Evolutionary conservation across 768 basidiomycete genomes (phyloP), one percentile per base, ranked within the genome.

Genomic region (Boletus huronensis): DNA sequence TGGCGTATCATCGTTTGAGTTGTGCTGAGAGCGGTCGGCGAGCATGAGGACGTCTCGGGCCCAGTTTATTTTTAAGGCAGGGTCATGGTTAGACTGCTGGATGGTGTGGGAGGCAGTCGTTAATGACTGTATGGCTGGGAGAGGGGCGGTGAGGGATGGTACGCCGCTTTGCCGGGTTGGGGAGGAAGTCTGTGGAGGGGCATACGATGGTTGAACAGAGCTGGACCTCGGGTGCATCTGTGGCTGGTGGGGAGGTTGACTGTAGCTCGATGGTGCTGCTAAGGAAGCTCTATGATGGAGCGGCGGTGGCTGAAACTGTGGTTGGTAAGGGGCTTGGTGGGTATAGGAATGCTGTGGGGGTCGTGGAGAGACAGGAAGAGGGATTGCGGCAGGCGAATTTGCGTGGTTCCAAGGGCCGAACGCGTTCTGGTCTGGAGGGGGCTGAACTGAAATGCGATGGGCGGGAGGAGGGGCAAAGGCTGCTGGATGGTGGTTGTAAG

Each of bases 21-120:
- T 69, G 5, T 77, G 62, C 46, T 69, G 61, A 13, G 58, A 47
- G 50, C 83, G 80, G 49, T 95, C 88, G 51, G 90, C 82, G 54
- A 95, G 82, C 62, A 84, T 81, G 53, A 94, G 70, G 52, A 95
- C 88, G 58, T 96, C 92, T 46, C 90, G 78, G 16, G 83, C 82
- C 93, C 93, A 98, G 26, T 80, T 75, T 6, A 96, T 69, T 61
- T 84, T 83, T 40, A 83, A 76, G 0, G 73, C 66, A 3, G 87
- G 85, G 60, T 85, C 83, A 53, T 80, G 79, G 36, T 64, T 64
- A 1, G 85, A 79, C 2, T 76, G 70, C 50, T 86, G 83, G 23
- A 88, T 72, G 13, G 79, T 68, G 4, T 74, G 68, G 0, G 82
- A 64, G 1, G 81, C 82, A 0, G 78, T 74, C 5, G 78, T 65